A percentile compares a stretch with the other conserved stretches of the same genome.
These are phyloP conservation scores for Pseudogymnoascus sp. DNA, from an alignment of 2,329 filamentous ascomycete species.

Conservation along the genomic window DNA sequence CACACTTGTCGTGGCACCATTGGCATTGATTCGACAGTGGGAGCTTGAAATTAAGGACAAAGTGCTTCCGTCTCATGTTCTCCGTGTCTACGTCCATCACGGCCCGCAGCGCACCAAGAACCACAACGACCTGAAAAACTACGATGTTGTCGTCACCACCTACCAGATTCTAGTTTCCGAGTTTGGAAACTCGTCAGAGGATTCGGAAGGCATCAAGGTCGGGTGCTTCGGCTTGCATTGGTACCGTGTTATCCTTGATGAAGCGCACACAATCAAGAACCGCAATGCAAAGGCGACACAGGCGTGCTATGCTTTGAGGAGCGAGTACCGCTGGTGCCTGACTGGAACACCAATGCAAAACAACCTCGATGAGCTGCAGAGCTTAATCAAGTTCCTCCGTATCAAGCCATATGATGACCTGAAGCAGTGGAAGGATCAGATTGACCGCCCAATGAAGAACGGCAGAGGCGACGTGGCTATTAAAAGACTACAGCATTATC, in stretches of 20 bases:
- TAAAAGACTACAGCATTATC: constrained; percentile 70
- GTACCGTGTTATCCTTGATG: constrained; percentile 92
- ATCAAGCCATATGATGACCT: constrained; percentile 89
- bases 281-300: constrained; percentile 92
- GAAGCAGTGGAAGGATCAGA: constrained; percentile 81
- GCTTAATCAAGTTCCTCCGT: constrained; percentile 81
- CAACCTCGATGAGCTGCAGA: constrained; percentile 92
- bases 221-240: constrained; percentile 46
- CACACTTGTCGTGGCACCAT: constrained; percentile 84
- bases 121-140: constrained; percentile 66
- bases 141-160: constrained; percentile 94
- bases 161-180: constrained; percentile 95
- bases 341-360: constrained; percentile 98
- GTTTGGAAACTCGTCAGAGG: constrained; percentile 60
- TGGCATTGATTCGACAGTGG: constrained; percentile 96
- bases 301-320: constrained; percentile 75
- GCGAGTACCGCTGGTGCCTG: constrained; percentile 90
- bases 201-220: constrained; percentile 55
- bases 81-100: constrained; percentile 86
- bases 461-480: constrained; percentile 87
- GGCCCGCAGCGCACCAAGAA: constrained; percentile 77
- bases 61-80: constrained; percentile 57
- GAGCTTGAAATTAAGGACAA: constrained; percentile 85
- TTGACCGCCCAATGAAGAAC: constrained; percentile 81
- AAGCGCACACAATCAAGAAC: constrained; percentile 98